Percentiles rank a stretch among this genome's conserved stretches.
Evolutionary conservation across 345 rosid species (phyloP).

Genomic region (Kandelia obovata): DNA sequence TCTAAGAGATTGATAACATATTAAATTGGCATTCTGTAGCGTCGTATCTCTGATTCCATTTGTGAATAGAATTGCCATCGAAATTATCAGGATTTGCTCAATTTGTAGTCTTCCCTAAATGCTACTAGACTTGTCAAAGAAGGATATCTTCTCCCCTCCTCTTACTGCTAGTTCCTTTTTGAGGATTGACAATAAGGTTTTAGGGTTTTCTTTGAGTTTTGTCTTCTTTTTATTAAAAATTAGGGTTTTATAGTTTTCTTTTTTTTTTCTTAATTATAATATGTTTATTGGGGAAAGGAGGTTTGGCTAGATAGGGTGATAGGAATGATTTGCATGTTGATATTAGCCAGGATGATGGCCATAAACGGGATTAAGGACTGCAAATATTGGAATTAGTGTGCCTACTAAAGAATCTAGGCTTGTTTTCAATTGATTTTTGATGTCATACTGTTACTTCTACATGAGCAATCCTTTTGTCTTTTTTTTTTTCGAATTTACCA

Average conservation of each 20-base stretch:
- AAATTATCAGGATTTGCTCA: slow-evolving; percentile 81
- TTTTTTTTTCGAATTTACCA: too few relatives aligned
- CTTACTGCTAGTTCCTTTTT: slow-evolving; percentile 62
- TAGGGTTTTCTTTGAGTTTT: background rate
- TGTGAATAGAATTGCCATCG: slow-evolving; percentile 80
- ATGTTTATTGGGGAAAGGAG: slow-evolving; percentile 47
- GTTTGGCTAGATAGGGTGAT: slow-evolving; percentile 89
- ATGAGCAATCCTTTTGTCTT: too few relatives aligned
- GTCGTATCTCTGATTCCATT: slow-evolving; percentile 86
- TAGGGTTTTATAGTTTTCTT: slow-evolving; percentile 1
- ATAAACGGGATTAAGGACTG: slow-evolving; percentile 93
- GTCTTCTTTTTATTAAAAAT: background rate
- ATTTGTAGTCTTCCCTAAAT: slow-evolving; percentile 70
- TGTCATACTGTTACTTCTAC: background rate
- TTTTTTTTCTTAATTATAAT: slow-evolving; percentile 6
- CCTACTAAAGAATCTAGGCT: slow-evolving; percentile 95
- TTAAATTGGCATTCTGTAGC: slow-evolving; percentile 53
- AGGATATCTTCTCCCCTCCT: slow-evolving; percentile 82
- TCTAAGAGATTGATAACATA: too few relatives aligned
- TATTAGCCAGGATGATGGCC: slow-evolving; percentile 81
- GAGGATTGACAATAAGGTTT: slow-evolving; percentile 70
- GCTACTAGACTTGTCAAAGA: slow-evolving; percentile 57
- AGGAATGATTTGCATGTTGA: slow-evolving; percentile 78
- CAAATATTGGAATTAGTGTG: slow-evolving; percentile 93
- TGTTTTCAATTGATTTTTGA: slow-evolving; percentile 7